Percentiles rank a stretch among this genome's conserved stretches.
These are phyloP conservation scores for Paramyrothecium roridum DNA, from an alignment of 2,329 filamentous ascomycete species.

Conservation along the genomic window DNA sequence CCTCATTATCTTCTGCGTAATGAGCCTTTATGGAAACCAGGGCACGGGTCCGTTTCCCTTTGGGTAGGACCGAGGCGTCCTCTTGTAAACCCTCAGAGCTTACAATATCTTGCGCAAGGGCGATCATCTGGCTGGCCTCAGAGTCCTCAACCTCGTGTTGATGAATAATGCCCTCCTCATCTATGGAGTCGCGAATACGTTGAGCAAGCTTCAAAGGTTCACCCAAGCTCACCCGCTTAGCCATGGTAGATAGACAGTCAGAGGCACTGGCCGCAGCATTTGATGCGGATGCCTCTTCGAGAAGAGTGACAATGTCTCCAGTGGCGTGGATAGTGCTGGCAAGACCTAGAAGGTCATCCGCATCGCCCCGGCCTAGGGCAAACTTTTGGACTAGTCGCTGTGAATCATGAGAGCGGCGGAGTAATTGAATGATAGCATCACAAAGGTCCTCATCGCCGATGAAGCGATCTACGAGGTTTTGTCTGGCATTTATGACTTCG, in stretches of 20 bases:
- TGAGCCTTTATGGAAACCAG: slow-evolving; percentile 48
- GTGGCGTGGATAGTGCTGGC: slow-evolving; percentile 78
- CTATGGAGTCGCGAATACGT: slow-evolving; percentile 75
- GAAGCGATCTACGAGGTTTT: slow-evolving; percentile 79
- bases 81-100: slow-evolving; percentile 62
- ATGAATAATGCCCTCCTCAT: slow-evolving; percentile 84
- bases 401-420: slow-evolving; percentile 78
- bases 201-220: slow-evolving; percentile 66
- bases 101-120: slow-evolving; percentile 70
- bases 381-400: slow-evolving; percentile 93
- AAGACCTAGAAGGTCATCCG: slow-evolving; percentile 83
- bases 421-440: slow-evolving; percentile 64
- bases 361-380: slow-evolving; percentile 83
- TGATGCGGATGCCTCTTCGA: slow-evolving; percentile 23
- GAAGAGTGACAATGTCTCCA: slow-evolving; percentile 56
- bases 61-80: slow-evolving; percentile 51
- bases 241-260: slow-evolving; percentile 41
- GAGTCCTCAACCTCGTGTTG: slow-evolving; percentile 75
- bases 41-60: slow-evolving; percentile 42
- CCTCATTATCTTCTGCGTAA: slow-evolving; percentile 57
- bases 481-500: slow-evolving; percentile 70
- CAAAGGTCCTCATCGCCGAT: slow-evolving; percentile 64
- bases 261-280: slow-evolving; percentile 5
- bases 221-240: slow-evolving; percentile 60
- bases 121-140: slow-evolving; percentile 66